A percentile compares a stretch with the other conserved stretches of the same genome.
Conservation (phyloP, 2,329 filamentous ascomycete species). For the Blumeriella jaapii region DNA sequence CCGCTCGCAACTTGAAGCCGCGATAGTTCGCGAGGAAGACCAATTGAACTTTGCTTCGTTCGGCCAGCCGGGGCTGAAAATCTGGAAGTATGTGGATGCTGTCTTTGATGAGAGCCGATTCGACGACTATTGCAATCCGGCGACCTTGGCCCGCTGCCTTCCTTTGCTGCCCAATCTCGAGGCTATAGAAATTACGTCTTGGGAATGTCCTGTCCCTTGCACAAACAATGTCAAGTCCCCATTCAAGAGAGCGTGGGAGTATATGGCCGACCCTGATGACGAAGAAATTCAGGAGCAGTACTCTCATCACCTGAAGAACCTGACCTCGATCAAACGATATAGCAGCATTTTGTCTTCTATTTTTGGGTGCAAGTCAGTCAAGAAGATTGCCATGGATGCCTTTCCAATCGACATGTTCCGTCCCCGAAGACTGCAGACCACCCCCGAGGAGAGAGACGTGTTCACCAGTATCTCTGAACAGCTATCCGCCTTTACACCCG, state of each 20-base stretch:
- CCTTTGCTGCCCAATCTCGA: constrained; percentile 1
- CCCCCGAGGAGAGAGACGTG: neutral
- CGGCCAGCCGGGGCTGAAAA: neutral
- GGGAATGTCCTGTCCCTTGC: neutral
- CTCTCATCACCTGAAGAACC: neutral
- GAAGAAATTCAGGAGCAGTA: neutral
- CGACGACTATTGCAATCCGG: neutral
- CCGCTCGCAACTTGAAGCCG: neutral
- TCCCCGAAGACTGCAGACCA: neutral
- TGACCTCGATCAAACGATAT: neutral
- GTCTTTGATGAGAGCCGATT: neutral
- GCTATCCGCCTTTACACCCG: neutral
- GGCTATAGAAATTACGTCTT: neutral
- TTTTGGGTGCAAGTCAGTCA: neutral
- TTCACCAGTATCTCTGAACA: neutral
- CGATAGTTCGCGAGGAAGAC: neutral
- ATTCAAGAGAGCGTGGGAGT: neutral
- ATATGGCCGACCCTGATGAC: neutral
- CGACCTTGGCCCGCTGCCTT: neutral
- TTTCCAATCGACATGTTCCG: constrained; percentile 4
- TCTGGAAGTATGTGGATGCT: constrained; percentile 2
- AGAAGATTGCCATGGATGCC: neutral
- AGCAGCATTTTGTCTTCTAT: neutral
- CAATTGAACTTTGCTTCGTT: neutral
- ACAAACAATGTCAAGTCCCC: neutral